Evolutionary conservation across 2,329 filamentous ascomycete species (phyloP), one percentile per base, ranked within the genome.

Genomic region (Bimuria novae-zelandiae): DNA sequence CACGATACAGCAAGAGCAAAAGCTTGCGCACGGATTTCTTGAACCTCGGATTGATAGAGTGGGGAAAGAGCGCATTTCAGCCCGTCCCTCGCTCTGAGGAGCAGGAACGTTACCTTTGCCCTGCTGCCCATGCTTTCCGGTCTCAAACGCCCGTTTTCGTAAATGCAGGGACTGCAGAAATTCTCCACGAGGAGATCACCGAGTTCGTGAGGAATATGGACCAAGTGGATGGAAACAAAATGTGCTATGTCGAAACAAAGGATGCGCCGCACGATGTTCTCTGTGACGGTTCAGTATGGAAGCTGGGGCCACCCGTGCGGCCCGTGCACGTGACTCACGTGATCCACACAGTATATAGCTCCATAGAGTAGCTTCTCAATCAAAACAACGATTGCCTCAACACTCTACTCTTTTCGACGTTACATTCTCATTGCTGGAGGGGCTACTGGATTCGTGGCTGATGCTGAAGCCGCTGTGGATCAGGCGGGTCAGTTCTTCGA

Each of bases 241-340:
- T 60, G 11, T 60, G 76, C 4, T 69, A 71, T 48, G 50, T 73
- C 36, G 59, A 71, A 14, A 75, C 75, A 54, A 48, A 65, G 8
- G 58, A 61, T 10, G 73, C 72, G 6, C 66, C 68, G 27, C 77
- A 80, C 55, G 77, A 79, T 58, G 76, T 77, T 17, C 53, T 78
- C 27, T 7, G 7, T 12, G 27, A 7, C 12, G 27, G 10, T 16
- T 10, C n/a, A n/a, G n/a, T n/a, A n/a, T n/a, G n/a, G n/a, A n/a
- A n/a, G n/a, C n/a, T n/a, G n/a, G n/a, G n/a, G n/a, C n/a, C n/a
- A n/a, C n/a, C n/a, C n/a, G n/a, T n/a, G n/a, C n/a, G n/a, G n/a
- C n/a, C n/a, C n/a, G n/a, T n/a, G n/a, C n/a, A n/a, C n/a, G n/a
- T n/a, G n/a, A n/a, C n/a, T n/a, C n/a, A n/a, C n/a, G n/a, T n/a